Base-by-base conservation (phyloP, 768 basidiomycete genomes). In the Tephrocybe sp. region DNA sequence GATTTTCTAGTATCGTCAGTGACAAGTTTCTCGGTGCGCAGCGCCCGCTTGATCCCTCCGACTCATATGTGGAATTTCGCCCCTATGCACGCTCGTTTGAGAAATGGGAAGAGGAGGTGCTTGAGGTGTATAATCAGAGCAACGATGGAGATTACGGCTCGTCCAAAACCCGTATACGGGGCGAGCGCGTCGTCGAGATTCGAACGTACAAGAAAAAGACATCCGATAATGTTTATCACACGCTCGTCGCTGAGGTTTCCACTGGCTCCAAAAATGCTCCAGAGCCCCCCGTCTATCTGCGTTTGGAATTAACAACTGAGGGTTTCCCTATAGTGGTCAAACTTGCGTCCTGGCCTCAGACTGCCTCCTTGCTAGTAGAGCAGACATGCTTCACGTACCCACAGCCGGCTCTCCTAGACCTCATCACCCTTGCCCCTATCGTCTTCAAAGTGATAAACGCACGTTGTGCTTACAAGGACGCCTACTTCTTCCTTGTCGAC, bases 401-500 rank as follows among this genome's bases (percentile, higher is more conserved):
- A 45, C 37, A 28, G 8, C 50, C 50, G 1, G 30, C 46, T n/a
- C 50, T 51, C 9, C 50, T 51, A 12, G 50, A 51, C 18, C 50
- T 51, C 31, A 40, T 51, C 21, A 37, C 46, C 24, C 50, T 51
- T 16, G 31, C 35, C 18, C 44, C 50, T 22, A 40, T 51, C 8
- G 31, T 51, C 13, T 30, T 30, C 44, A 34, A 37, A 28, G 32
- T 51, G 19, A 25, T 35, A 39, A 7, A 36, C 32, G 31, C 40
- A 32, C 19, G 8, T 45, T 34, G 39, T 46, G 36, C 18, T 19
- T 37, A 37, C 25, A 51, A 39, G 40, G 36, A 31, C 18, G 39
- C 22, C 50, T 43, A 51, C 19, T 51, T 51, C 44, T 51, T 51
- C 31, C 46, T 46, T 45, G 28, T 36, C 27, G 50, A 51, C 38